Percentiles rank a stretch among this genome's conserved stretches.
These are phyloP conservation scores for Rhizomucor miehei DNA, from an alignment of 371 early-diverging fungal species.

Conservation along the genomic window DNA sequence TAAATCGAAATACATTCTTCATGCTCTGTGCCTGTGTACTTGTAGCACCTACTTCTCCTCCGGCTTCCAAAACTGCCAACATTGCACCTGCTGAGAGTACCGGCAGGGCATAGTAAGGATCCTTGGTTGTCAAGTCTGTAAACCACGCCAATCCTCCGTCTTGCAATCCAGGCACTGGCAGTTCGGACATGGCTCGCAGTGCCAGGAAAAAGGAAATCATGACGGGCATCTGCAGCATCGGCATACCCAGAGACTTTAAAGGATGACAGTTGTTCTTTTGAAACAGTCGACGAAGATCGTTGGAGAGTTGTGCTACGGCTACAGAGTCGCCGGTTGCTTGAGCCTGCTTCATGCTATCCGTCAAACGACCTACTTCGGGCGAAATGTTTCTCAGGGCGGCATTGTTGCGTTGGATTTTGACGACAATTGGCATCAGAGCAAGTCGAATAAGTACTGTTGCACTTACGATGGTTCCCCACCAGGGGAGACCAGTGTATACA, in stretches of 20 bases:
- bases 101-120: conserved; percentile 85
- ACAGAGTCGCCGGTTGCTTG: conserved; percentile 56
- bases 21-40: conserved; percentile 47
- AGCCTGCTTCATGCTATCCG: conserved; percentile 61
- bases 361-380: conserved; percentile 72
- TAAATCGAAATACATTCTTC: conserved; percentile 69
- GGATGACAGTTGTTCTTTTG: conserved; percentile 66
- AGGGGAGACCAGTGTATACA: conserved; percentile 84
- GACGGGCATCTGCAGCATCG: conserved; percentile 79
- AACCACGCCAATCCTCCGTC: conserved; percentile 85
- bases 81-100: conserved; percentile 69
- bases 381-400: conserved; percentile 74
- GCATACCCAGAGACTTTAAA: conserved; percentile 59
- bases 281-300: conserved; percentile 61
- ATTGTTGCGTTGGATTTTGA: conserved; percentile 74
- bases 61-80: conserved; percentile 75
- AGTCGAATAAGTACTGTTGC: conserved; percentile 74
- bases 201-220: conserved; percentile 91
- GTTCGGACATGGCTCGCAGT: conserved; percentile 73
- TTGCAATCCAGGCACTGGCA: conserved; percentile 81
- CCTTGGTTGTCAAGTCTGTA: conserved; percentile 74
- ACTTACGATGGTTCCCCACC: conserved; percentile 88
- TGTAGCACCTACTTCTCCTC: conserved; percentile 55
- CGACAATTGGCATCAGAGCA: conserved; percentile 70
- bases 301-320: conserved; percentile 48